phyloP scores from a whole-genome alignment of 148 eudicot genomes.

The Amaranthus hypochondriacus region DNA sequence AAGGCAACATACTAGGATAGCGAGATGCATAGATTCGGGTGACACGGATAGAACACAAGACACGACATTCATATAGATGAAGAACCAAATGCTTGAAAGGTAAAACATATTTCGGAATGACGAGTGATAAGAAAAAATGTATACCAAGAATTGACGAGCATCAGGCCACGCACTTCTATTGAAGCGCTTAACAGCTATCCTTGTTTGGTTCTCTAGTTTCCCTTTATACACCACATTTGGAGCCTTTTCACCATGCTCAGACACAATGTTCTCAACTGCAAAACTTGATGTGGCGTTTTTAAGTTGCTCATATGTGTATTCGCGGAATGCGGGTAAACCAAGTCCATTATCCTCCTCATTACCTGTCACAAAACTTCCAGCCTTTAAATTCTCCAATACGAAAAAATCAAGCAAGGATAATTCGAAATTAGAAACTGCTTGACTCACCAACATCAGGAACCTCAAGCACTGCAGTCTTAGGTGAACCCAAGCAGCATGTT shows the following conservation, averaged over 20 bases:
- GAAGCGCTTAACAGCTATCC: conserved; percentile 65
- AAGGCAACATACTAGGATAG: too few species aligned
- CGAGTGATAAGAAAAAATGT: background rate
- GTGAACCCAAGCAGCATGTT: conserved; percentile 50
- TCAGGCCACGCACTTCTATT: conserved; percentile 66
- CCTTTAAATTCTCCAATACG: background rate
- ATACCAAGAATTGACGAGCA: conserved; percentile 56
- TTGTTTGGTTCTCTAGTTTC: conserved; percentile 56
- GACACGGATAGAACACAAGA: too few species aligned
- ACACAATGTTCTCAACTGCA: conserved; percentile 63
- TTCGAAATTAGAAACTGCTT: background rate
- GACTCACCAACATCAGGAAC: conserved; percentile 43
- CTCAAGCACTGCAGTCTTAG: conserved; percentile 43
- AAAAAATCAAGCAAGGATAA: background rate
- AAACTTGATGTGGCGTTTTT: conserved; percentile 63
- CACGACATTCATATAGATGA: background rate
- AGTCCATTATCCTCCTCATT: conserved; percentile 35
- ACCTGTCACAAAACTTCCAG: conserved; percentile 25
- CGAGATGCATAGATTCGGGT: too few species aligned
- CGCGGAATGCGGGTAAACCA: conserved; percentile 40
- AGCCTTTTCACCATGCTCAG: conserved; percentile 68
- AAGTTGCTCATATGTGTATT: conserved; percentile 55
- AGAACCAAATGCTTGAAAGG: background rate
- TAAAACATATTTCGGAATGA: background rate
- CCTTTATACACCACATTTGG: conserved; percentile 74